Conservation (phyloP, 1,284 basidiomycete species). For the Irpex sp. region DNA sequence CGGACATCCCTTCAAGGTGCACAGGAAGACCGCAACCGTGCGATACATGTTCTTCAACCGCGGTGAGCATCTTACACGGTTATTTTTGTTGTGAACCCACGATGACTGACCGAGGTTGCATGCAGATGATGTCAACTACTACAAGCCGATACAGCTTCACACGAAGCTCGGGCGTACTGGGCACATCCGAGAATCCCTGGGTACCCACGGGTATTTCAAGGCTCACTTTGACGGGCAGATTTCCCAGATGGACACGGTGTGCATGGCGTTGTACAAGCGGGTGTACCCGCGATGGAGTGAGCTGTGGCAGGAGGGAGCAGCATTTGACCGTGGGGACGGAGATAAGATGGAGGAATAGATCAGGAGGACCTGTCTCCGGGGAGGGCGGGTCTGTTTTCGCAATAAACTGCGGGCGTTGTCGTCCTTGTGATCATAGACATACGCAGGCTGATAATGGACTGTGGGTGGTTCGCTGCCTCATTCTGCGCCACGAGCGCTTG, state of each 20-base stretch:
- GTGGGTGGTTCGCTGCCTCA: neutral
- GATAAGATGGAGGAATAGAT: constrained; percentile 34
- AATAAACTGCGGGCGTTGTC: neutral
- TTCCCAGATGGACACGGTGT: constrained; percentile 94
- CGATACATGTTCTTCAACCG: constrained; percentile 98
- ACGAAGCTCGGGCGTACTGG: constrained; percentile 94
- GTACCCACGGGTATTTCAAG: constrained; percentile 98
- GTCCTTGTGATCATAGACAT: neutral
- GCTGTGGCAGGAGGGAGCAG: constrained; percentile 37
- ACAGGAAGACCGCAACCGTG: constrained; percentile 96
- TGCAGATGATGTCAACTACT: constrained; percentile 88
- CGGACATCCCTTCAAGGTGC: constrained; percentile 96
- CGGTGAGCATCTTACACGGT: constrained; percentile 38
- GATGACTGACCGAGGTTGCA: constrained; percentile 8
- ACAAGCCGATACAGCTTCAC: constrained; percentile 88
- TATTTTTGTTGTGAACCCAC: neutral
- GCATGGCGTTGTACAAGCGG: constrained; percentile 89
- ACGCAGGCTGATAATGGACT: neutral
- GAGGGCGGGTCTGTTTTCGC: neutral
- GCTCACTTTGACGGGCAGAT: constrained; percentile 95
- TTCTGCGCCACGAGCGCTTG: neutral
- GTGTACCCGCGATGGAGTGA: constrained; percentile 84
- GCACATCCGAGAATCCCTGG: constrained; percentile 91
- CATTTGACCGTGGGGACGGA: constrained; percentile 1
- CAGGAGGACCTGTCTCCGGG: neutral